Percentiles rank a stretch among this genome's conserved stretches.
phyloP scores from a whole-genome alignment of 805 yeast species.

The Candida chilensis region DNA sequence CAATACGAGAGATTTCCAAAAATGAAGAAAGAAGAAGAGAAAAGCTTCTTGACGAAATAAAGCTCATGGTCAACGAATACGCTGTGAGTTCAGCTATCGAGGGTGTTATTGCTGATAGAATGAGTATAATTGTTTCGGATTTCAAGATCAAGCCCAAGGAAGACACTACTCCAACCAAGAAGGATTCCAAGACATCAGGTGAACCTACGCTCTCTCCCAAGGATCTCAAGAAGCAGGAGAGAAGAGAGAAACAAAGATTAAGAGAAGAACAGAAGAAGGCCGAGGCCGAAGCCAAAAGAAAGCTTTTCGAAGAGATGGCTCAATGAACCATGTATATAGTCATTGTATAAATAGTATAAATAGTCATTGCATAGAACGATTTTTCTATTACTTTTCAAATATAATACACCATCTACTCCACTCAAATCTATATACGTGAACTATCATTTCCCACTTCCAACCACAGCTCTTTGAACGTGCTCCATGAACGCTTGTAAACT shows the following conservation, averaged over 20 bases:
- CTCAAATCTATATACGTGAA: too few species aligned
- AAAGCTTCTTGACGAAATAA: constrained; percentile 16
- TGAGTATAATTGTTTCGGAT: constrained; percentile 15
- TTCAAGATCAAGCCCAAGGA: too few species aligned
- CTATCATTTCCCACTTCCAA: too few species aligned
- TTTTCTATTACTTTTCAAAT: too few species aligned
- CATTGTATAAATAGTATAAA: too few species aligned
- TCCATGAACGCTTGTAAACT: constrained; percentile 50
- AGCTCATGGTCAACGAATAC: constrained; percentile 12
- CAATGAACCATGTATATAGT: too few species aligned
- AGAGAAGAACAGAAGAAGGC: not conserved
- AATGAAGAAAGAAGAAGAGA: constrained; percentile 22
- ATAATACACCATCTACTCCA: too few species aligned
- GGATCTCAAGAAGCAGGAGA: constrained; percentile 17
- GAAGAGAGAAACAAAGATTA: constrained; percentile 12
- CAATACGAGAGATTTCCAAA: constrained; percentile 11
- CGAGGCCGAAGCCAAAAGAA: not conserved
- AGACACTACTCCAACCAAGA: not conserved
- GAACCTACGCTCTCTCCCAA: constrained; percentile 5
- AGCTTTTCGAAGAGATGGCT: constrained; percentile 1
- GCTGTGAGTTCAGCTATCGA: constrained; percentile 11
- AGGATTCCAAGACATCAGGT: constrained; percentile 3
- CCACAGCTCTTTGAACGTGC: constrained; percentile 32
- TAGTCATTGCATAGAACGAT: too few species aligned
- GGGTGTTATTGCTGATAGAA: constrained; percentile 16